A percentile compares a stretch with the other conserved stretches of the same genome.
phyloP scores from a whole-genome alignment of 306 rosid genomes.

The Herpetospermum pedunculosum region DNA sequence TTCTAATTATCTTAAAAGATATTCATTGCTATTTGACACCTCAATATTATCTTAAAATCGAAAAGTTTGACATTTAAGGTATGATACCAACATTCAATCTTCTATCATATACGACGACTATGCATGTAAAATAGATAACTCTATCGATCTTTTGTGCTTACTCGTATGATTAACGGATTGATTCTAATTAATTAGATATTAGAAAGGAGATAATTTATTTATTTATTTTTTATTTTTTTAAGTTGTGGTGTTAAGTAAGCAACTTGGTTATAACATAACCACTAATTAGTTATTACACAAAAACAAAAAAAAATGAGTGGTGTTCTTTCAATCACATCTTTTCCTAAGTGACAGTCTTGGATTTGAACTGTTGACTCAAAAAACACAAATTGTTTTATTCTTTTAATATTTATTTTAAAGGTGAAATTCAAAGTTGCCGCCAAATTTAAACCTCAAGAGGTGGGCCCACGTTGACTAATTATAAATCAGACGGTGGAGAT shows the following conservation, averaged over 20 bases:
- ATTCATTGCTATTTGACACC: neutral
- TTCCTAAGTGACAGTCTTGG: neutral
- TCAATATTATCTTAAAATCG: neutral
- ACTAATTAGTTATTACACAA: neutral
- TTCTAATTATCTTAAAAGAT: too few species aligned
- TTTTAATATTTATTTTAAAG: neutral
- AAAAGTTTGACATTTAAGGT: neutral
- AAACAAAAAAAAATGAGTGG: neutral
- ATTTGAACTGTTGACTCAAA: neutral
- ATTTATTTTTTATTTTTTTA: neutral
- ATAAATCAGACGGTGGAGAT: conserved; percentile 16
- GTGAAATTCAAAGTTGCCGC: conserved; percentile 18
- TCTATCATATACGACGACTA: neutral
- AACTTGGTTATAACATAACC: conserved; percentile 31
- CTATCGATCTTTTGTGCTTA: neutral
- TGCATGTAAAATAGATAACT: neutral
- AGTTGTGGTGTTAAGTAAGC: conserved; percentile 15
- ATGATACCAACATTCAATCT: too few species aligned
- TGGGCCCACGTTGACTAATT: conserved; percentile 16
- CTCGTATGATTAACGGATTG: neutral
- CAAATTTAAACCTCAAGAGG: conserved; percentile 9
- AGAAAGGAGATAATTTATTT: neutral
- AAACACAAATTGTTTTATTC: neutral
- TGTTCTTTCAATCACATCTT: neutral
- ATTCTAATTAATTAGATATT: neutral